A percentile compares a stretch with the other conserved stretches of the same genome.
These are phyloP conservation scores for Iris pallida DNA, from an alignment of 116 monocot genomes.

Conservation along the genomic window DNA sequence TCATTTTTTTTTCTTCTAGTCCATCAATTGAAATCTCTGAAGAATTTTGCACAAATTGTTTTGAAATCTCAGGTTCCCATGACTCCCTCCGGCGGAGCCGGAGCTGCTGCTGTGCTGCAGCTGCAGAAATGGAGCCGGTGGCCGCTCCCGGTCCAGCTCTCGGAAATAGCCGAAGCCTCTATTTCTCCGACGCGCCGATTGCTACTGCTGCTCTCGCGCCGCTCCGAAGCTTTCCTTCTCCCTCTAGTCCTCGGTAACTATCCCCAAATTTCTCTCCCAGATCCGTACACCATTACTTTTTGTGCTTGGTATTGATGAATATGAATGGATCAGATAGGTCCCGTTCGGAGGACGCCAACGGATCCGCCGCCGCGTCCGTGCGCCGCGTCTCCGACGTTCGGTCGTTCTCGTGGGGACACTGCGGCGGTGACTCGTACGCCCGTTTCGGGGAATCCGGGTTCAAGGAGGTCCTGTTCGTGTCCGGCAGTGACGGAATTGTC, in stretches of 20 bases:
- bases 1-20: too few relatives aligned
- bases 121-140: slow-evolving; percentile 53
- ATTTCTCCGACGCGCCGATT: slow-evolving; percentile 73
- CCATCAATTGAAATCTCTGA: too few relatives aligned
- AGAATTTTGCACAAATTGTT: too few relatives aligned
- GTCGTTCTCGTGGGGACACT: slow-evolving; percentile 75
- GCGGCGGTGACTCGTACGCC: slow-evolving; percentile 46
- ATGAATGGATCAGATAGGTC: slow-evolving; percentile 3
- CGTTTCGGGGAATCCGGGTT: slow-evolving; percentile 39
- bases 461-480: slow-evolving; percentile 70
- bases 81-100: slow-evolving; percentile 21
- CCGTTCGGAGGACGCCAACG: slow-evolving; percentile 6
- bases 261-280: not conserved
- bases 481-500: slow-evolving; percentile 38
- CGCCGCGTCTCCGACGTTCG: slow-evolving; percentile 52
- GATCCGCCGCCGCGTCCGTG: slow-evolving; percentile 18
- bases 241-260: slow-evolving; percentile 37
- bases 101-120: slow-evolving; percentile 54
- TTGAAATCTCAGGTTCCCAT: slow-evolving; percentile 2
- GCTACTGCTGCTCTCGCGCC: slow-evolving; percentile 56
- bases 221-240: slow-evolving; percentile 56
- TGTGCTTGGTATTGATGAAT: not conserved
- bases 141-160: slow-evolving; percentile 40
- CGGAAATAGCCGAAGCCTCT: slow-evolving; percentile 57
- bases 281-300: not conserved